Evolutionary conservation across 768 basidiomycete genomes (phyloP).

Genomic region (Zangia roseola): DNA sequence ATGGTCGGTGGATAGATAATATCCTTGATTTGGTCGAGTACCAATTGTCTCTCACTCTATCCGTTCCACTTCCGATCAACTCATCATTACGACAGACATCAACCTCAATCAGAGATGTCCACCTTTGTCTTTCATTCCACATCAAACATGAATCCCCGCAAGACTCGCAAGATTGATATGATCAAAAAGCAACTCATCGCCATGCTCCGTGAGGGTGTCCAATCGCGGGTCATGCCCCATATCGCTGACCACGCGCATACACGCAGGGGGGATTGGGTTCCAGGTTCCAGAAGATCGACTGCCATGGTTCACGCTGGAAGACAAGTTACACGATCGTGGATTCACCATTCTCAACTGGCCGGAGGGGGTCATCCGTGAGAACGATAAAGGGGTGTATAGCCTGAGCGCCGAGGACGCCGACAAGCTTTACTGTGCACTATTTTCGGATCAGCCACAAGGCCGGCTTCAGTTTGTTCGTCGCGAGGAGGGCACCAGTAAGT

Average conservation of each 20-base stretch:
- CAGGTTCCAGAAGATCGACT: constrained; percentile 1
- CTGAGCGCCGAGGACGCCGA: constrained; percentile 4
- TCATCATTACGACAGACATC: no score
- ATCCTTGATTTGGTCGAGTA: no score
- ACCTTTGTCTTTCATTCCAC: background rate
- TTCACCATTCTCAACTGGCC: constrained; percentile 12
- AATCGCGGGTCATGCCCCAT: no score
- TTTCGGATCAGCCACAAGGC: no score
- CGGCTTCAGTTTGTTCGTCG: no score
- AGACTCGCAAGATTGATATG: background rate
- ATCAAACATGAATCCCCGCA: background rate
- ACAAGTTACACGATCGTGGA: background rate
- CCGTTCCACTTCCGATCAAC: no score
- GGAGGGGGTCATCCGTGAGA: background rate
- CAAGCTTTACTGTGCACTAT: constrained; percentile 11
- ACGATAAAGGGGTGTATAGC: constrained; percentile 3
- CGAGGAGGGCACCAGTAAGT: no score
- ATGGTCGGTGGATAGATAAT: no score
- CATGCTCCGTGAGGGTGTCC: constrained; percentile 7
- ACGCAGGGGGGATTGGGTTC: constrained; percentile 8
- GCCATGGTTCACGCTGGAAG: constrained; percentile 14
- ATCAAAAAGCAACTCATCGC: constrained; percentile 2
- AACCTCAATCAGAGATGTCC: no score
- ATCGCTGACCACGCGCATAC: background rate
- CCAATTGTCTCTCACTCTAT: no score